phyloP scores from a whole-genome alignment of 176 grass and related monocot genomes.

The Musa itinerans region DNA sequence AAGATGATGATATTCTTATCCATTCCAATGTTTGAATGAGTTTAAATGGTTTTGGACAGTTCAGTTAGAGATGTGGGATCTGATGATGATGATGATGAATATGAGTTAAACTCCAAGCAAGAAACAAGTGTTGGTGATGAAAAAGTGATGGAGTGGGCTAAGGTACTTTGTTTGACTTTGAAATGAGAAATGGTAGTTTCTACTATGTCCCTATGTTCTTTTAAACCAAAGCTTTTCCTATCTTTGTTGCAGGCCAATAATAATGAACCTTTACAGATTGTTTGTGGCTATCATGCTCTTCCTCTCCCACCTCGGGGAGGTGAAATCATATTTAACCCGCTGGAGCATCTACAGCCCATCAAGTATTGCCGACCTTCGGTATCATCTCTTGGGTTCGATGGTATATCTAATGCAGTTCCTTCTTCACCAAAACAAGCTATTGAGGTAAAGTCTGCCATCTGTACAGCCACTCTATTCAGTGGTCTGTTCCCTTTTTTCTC shows the following conservation, averaged over 20 bases:
- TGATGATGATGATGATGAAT: slow-evolving; percentile 79
- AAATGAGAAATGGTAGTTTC: not conserved
- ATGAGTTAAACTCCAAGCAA: slow-evolving; percentile 47
- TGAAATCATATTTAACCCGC: slow-evolving; percentile 79
- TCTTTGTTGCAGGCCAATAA: slow-evolving; percentile 62
- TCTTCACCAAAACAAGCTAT: slow-evolving; percentile 33
- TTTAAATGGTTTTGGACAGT: slow-evolving; percentile 50
- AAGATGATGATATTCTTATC: not conserved
- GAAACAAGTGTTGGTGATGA: slow-evolving; percentile 72
- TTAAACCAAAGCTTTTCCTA: slow-evolving; percentile 15
- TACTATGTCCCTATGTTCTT: slow-evolving; percentile 13
- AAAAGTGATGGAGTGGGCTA: slow-evolving; percentile 93
- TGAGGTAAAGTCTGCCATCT: slow-evolving; percentile 42
- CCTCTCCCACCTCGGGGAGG: slow-evolving; percentile 62
- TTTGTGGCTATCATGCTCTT: slow-evolving; percentile 92
- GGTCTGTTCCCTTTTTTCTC: slow-evolving; percentile 3
- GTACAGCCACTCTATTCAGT: not conserved
- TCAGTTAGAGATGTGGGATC: slow-evolving; percentile 62
- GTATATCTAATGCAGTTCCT: slow-evolving; percentile 28
- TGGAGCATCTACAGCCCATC: slow-evolving; percentile 81
- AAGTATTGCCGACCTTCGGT: slow-evolving; percentile 65
- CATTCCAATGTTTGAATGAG: slow-evolving; percentile 11
- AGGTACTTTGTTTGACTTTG: slow-evolving; percentile 44
- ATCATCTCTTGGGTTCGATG: slow-evolving; percentile 47
- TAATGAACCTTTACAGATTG: slow-evolving; percentile 86